These are phyloP conservation scores for Xylaria bambusicola DNA, from an alignment of 495 filamentous ascomycete species.

Conservation along the genomic window DNA sequence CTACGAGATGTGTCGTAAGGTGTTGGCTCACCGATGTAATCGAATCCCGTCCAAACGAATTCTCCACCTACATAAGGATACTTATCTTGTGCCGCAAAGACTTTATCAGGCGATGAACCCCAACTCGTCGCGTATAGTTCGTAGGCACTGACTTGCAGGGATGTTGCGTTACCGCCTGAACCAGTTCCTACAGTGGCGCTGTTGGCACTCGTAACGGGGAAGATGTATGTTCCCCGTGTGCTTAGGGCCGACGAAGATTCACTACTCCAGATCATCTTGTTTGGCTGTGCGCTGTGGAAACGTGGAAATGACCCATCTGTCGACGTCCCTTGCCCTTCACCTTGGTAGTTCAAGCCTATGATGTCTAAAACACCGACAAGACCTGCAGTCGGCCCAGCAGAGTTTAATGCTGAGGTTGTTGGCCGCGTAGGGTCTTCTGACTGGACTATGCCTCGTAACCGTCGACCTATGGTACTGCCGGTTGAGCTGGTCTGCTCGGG, in stretches of 20 bases:
- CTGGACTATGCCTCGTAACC: slow-evolving; percentile 38
- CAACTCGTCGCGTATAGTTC: slow-evolving; percentile 46
- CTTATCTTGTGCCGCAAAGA: slow-evolving; percentile 48
- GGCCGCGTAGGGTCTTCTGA: slow-evolving; percentile 46
- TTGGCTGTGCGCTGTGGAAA: slow-evolving; percentile 44
- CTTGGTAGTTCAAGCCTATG: slow-evolving; percentile 53
- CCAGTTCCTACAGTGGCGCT: slow-evolving; percentile 27
- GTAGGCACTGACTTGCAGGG: slow-evolving; percentile 46
- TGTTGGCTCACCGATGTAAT: slow-evolving; percentile 54
- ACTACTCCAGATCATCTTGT: slow-evolving; percentile 47
- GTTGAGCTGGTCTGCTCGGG: slow-evolving; percentile 36
- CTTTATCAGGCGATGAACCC: slow-evolving; percentile 50
- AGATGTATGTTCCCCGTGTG: slow-evolving; percentile 51
- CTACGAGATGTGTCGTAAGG: slow-evolving; percentile 46
- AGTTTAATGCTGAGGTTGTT: slow-evolving; percentile 43
- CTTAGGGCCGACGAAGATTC: slow-evolving; percentile 47
- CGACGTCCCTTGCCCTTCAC: slow-evolving; percentile 43
- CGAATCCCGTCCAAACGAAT: slow-evolving; percentile 55
- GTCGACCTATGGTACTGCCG: slow-evolving; percentile 32
- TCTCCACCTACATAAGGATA: slow-evolving; percentile 47
- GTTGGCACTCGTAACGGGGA: slow-evolving; percentile 45
- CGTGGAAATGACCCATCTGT: slow-evolving; percentile 32
- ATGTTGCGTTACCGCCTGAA: slow-evolving; percentile 30
- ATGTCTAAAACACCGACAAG: slow-evolving; percentile 44
- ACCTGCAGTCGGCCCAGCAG: slow-evolving; percentile 30